A percentile compares a stretch with the other conserved stretches of the same genome.
Conservation (phyloP, 345 rosid species). For the Combretum micranthum region DNA sequence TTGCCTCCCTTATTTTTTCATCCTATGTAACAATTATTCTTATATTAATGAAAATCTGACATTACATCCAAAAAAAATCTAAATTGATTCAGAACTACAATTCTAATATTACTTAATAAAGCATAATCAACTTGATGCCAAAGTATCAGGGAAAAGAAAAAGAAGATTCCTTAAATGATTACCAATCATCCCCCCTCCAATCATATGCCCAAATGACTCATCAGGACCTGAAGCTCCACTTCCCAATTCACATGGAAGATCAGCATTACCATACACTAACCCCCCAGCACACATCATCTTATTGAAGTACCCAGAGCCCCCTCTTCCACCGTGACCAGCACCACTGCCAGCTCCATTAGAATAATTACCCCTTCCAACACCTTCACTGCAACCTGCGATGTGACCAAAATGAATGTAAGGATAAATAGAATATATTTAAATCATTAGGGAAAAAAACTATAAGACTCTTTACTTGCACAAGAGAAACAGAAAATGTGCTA, state of each 20-base stretch:
- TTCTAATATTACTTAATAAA: no score
- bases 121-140: no score
- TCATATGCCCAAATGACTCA: conserved; percentile 47
- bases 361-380: conserved; percentile 81
- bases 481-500: conserved; percentile 9
- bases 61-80: no score
- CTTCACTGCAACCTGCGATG: conserved; percentile 78
- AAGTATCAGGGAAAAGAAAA: neutral
- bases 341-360: conserved; percentile 92
- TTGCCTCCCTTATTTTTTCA: no score
- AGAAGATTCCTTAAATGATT: conserved; percentile 16
- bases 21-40: no score
- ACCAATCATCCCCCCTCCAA: conserved; percentile 99
- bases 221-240: conserved; percentile 90
- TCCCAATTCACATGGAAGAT: conserved; percentile 93
- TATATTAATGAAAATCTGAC: no score
- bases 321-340: conserved; percentile 96
- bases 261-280: conserved; percentile 70
- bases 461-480: neutral
- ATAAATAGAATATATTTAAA: no score
- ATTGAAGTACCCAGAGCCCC: conserved; percentile 86
- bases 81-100: no score
- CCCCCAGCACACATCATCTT: conserved; percentile 82
- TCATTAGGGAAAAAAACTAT: no score
- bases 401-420: neutral